Conservation (phyloP, 495 filamentous ascomycete genomes). For the Lophiostoma macrostomum region DNA sequence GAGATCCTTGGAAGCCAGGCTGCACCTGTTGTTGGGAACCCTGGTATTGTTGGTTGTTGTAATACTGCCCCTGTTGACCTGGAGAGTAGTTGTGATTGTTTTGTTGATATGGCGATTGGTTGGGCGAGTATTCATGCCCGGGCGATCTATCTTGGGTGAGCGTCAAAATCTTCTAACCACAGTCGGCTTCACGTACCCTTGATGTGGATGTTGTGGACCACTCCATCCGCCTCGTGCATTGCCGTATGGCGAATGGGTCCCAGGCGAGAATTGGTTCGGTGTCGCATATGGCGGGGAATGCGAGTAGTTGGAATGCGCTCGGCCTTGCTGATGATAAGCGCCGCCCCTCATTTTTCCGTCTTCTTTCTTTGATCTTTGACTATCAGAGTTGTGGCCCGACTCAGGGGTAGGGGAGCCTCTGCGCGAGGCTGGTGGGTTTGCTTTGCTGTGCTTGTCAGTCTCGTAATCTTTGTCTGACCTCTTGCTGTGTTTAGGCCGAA, state of each 20-base stretch:
- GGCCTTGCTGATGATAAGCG: slow-evolving; percentile 19
- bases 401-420: slow-evolving; percentile 14
- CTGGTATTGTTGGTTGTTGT: slow-evolving; percentile 53
- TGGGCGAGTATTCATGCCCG: slow-evolving; percentile 39
- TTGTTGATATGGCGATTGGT: slow-evolving; percentile 54
- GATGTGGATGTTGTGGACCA: slow-evolving; percentile 48
- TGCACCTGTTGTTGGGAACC: slow-evolving; percentile 52
- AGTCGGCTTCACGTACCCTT: slow-evolving; percentile 51
- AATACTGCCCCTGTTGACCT: slow-evolving; percentile 51
- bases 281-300: slow-evolving; percentile 36
- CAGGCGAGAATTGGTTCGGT: slow-evolving; percentile 46
- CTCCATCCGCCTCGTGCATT: slow-evolving; percentile 56
- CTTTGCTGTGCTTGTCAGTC: slow-evolving; percentile 4
- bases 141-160: slow-evolving; percentile 37
- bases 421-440: slow-evolving; percentile 17
- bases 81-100: slow-evolving; percentile 50
- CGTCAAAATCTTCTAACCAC: background rate
- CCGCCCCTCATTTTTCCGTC: slow-evolving; percentile 30
- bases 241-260: slow-evolving; percentile 62
- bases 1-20: slow-evolving; percentile 46
- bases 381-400: slow-evolving; percentile 21
- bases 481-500: background rate
- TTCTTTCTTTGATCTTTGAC: slow-evolving; percentile 14
- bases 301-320: slow-evolving; percentile 24
- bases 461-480: slow-evolving; percentile 23